A percentile compares a stretch with the other conserved stretches of the same genome.
phyloP scores from a whole-genome alignment of 2,329 filamentous ascomycete species.

The Ilyonectria sp. region DNA sequence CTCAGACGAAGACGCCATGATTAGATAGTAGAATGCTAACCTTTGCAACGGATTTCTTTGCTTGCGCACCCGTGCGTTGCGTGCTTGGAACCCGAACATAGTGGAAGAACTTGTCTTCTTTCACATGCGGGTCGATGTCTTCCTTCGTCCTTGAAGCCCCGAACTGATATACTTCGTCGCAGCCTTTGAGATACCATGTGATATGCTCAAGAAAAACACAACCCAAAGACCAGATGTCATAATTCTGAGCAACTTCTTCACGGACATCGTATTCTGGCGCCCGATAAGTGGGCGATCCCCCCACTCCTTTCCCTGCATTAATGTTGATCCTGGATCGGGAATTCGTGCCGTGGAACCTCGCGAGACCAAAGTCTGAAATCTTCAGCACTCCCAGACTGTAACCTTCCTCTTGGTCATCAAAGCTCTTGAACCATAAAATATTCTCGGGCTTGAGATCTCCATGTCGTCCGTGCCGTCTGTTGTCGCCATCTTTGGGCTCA shows the following conservation, averaged over 20 bases:
- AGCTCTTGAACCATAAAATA: conserved; percentile 24
- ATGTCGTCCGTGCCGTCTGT: conserved; percentile 7
- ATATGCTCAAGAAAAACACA: conserved; percentile 30
- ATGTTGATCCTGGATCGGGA: not conserved
- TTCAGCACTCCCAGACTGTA: conserved; percentile 12
- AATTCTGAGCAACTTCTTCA: conserved; percentile 5
- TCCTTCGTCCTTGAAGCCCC: not conserved
- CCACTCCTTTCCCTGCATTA: not conserved
- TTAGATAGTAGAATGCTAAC: not conserved
- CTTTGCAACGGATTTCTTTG: not conserved
- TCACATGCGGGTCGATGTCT: not conserved
- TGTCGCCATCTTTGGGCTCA: not conserved
- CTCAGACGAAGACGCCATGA: not conserved
- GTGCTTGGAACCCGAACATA: not conserved
- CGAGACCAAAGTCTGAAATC: conserved; percentile 28
- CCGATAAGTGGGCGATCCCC: conserved; percentile 5
- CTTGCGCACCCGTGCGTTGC: not conserved
- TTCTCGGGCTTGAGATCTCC: conserved; percentile 31
- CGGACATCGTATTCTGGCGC: conserved; percentile 19
- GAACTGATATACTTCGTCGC: conserved; percentile 15
- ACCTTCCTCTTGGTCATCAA: not conserved
- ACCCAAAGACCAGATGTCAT: conserved; percentile 29
- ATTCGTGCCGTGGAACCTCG: conserved; percentile 9
- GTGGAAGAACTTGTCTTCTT: conserved; percentile 22
- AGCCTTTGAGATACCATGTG: conserved; percentile 25